Base-by-base conservation (phyloP, 345 rosid genomes). In the Triadica sebifera region DNA sequence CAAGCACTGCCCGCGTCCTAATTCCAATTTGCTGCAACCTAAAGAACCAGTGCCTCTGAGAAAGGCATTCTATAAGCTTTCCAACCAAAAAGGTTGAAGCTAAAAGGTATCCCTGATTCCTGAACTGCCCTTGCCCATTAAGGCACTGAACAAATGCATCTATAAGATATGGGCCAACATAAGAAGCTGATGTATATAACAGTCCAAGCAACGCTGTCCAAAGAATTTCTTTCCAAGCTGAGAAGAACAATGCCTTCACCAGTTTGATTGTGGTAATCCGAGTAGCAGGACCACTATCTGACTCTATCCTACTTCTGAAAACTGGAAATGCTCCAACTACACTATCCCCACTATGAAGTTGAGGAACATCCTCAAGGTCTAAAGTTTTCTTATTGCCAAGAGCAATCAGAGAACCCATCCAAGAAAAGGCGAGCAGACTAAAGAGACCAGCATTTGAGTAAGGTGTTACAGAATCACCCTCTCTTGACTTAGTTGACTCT, bases 161-260 rank as follows among this genome's bases (percentile, higher is more conserved):
- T 12, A 79, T 82, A 43, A 82, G 81, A 70, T 69, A 79, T 1
- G 85, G 85, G 11, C 85, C 85, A 61, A 79, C 85, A 76, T 79
- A 82, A 11, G 83, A 69, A 12, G 83, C 74, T 46, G 51, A 17
- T 3, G 78, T 78, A 71, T 78, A 24, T 24, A 74, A 4, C 34
- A 64, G 17, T 1, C 78, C 81, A 50, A 73, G 39, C 10, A 80
- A 50, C 37, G 72, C 80, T 7, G 75, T 80, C 70, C 22, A 77
- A 3, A 80, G 43, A 41, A 75, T 51, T 50, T 75, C 82, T 65
- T 59, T 80, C 82, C 76, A 71, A 1, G 50, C 70, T 65, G 69
- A 58, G 39, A 71, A 60, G 39, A 75, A 50, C 74, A 80, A 61
- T 8, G 76, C 79, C 64, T 75, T 75, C 61, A 41, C 82, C 43